Evolutionary conservation across 768 basidiomycete species (phyloP), one percentile per base, ranked within the genome.

Genomic region (Naematelia encephala): DNA sequence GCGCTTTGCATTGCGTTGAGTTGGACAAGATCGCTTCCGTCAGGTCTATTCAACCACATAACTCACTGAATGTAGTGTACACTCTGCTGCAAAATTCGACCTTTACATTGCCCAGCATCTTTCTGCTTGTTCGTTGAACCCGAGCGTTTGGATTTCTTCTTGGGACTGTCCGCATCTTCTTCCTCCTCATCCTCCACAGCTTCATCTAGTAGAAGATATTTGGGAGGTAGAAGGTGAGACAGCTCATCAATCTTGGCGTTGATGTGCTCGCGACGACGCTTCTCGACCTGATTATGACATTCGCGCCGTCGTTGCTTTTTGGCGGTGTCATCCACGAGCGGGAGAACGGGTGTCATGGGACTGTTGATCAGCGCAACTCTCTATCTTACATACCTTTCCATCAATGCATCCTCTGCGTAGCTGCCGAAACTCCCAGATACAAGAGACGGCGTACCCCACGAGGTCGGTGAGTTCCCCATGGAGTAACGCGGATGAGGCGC

Each of bases 261-360:
- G 59, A 72, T 72, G 47, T 72, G 70, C 46, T 72, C 70, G 16
- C 70, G 61, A 16, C 70, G 57, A 27, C 70, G 51, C 46, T 72
- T 72, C 53, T 72, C 70, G 23, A 72, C 70, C 39, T 69, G 70
- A 39, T 72, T 72, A 51, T 72, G 70, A 29, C 67, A 72, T 51
- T 72, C 70, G n/a, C 67, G 56, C 39, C 67, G 58, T 5, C 64
- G 49, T 48, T 67, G 65, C 48, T 67, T 68, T 61, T 68, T 69
- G 51, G 26, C 62, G 3, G 57, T 47, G 4, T 72, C 70, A 26
- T 62, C 58, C n/a, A 47, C 25, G 1, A 65, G 53, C 10, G 55
- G 51, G 5, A 49, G 57, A 43, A 61, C 58, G 3, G 70, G 67
- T 12, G 70, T 67, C 23, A 68, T 53, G 11, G 70, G 70, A 59